Conservation (phyloP, 495 filamentous ascomycete species). For the Talaromyces thailandensis region DNA sequence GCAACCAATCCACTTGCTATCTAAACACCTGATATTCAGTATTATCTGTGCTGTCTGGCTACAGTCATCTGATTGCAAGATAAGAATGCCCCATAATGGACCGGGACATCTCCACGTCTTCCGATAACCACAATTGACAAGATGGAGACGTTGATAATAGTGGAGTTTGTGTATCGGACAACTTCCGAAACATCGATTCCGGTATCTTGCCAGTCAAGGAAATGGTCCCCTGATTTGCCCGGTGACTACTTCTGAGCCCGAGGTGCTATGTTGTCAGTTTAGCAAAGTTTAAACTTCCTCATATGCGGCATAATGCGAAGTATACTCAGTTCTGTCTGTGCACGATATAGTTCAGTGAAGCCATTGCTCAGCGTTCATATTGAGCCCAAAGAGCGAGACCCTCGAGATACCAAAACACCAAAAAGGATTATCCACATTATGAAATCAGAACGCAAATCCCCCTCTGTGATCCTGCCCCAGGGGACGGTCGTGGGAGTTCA, state of each 20-base stretch:
- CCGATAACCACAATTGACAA: neutral
- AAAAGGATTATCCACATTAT: neutral
- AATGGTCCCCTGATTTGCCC: neutral
- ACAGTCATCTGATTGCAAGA: neutral
- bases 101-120: neutral
- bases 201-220: neutral
- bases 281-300: neutral
- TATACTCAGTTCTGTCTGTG: neutral
- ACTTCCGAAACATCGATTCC: neutral
- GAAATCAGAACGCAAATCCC: slow-evolving; percentile 7
- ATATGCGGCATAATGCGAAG: neutral
- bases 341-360: neutral
- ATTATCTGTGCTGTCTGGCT: neutral
- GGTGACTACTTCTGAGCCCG: neutral
- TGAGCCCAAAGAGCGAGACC: neutral
- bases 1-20: neutral
- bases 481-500: slow-evolving; percentile 45
- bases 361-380: neutral
- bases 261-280: neutral
- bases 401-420: neutral
- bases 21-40: neutral
- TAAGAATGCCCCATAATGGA: neutral
- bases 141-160: neutral
- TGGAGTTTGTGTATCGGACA: neutral
- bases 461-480: slow-evolving; percentile 37